These are phyloP conservation scores for Russula earlei DNA, from an alignment of 768 basidiomycete genomes.

Conservation along the genomic window DNA sequence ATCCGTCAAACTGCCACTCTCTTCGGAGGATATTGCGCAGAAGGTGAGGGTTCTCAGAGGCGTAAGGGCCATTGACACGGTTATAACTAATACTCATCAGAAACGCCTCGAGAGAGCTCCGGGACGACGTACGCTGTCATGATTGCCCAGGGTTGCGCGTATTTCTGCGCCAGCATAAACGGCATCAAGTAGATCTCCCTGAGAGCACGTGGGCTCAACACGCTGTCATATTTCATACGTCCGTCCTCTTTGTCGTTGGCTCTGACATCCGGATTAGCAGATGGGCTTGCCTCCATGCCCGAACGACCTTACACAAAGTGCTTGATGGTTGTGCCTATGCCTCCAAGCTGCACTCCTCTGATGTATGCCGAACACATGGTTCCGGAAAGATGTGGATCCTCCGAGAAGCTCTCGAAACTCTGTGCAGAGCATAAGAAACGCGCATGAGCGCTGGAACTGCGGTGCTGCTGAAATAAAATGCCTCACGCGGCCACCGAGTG, in stretches of 20 bases:
- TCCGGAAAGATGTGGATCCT: conserved; percentile 69
- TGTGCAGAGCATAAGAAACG: conserved; percentile 23
- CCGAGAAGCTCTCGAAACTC: conserved; percentile 74
- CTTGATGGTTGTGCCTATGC: conserved; percentile 70
- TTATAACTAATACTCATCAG: conserved; percentile 40
- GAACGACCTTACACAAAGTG: conserved; percentile 56
- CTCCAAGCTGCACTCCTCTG: conserved; percentile 68
- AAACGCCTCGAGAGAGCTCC: background rate
- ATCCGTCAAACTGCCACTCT: conserved; percentile 67
- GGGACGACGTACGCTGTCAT: conserved; percentile 45
- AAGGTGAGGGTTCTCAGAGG: conserved; percentile 52
- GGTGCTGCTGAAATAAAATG: background rate
- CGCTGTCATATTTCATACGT: conserved; percentile 48
- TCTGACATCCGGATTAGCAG: conserved; percentile 26
- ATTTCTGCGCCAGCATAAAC: conserved; percentile 49
- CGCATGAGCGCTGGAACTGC: conserved; percentile 11
- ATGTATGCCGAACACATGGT: conserved; percentile 61
- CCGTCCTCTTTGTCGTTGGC: conserved; percentile 81
- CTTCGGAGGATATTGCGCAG: conserved; percentile 36
- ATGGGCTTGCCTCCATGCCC: background rate
- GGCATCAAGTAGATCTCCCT: conserved; percentile 54
- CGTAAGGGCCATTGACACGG: conserved; percentile 68
- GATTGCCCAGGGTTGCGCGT: conserved; percentile 42
- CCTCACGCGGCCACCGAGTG: conserved; percentile 60
- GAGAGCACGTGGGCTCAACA: conserved; percentile 42